These are phyloP conservation scores for Melaleuca quinquenervia DNA, from an alignment of 345 rosid genomes.

Conservation along the genomic window DNA sequence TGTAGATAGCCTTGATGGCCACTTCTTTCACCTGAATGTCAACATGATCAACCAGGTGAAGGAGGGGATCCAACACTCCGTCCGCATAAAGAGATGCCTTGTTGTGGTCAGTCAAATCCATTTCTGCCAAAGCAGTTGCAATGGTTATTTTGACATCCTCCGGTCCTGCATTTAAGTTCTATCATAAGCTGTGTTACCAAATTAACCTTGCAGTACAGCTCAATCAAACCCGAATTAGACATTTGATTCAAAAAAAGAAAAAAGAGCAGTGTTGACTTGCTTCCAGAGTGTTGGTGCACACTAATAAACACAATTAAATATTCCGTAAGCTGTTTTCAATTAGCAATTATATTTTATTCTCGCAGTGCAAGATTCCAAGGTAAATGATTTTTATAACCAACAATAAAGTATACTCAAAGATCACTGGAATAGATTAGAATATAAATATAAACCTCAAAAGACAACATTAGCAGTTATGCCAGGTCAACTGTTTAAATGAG, in stretches of 20 bases:
- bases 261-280: background rate
- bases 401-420: background rate
- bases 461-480: background rate
- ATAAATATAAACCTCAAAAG: background rate
- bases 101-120: constrained; percentile 55
- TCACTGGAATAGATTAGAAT: background rate
- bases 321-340: background rate
- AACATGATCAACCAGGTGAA: constrained; percentile 26
- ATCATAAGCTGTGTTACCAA: background rate
- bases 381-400: background rate
- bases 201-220: background rate
- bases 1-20: constrained; percentile 39
- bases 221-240: background rate
- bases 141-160: constrained; percentile 37
- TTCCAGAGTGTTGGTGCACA: background rate
- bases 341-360: background rate
- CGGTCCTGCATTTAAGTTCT: constrained; percentile 24
- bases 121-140: constrained; percentile 46
- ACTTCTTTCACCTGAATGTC: constrained; percentile 23
- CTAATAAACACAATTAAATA: background rate
- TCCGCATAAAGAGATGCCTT: constrained; percentile 43
- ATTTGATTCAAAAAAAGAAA: background rate
- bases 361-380: background rate
- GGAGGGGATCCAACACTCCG: constrained; percentile 41
- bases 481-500: background rate